Base-by-base conservation (phyloP, 192 early-diverging fungal genomes). In the Funneliformis geosporum region DNA sequence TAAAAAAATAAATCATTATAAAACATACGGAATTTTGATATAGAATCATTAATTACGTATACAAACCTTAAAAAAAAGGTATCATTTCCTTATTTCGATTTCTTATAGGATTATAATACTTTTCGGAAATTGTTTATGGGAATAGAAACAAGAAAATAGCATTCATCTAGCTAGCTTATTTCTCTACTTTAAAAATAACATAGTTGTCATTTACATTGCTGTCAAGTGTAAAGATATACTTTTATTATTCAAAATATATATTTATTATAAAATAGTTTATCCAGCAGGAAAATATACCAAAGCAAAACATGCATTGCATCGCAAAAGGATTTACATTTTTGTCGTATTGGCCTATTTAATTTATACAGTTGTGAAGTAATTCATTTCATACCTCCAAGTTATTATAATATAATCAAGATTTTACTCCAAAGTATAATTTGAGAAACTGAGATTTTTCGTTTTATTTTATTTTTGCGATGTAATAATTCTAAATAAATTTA, bases 291-390 rank as follows among this genome's bases (percentile, higher is more conserved):
- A 77, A 80, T 14, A 80, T 82, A 23, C 86, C 86, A 18, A 82
- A 40, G 81, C 64, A n/a, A 87, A 84, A 60, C 80, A 80, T 68
- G 66, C 66, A 28, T 44, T 73, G 39, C 86, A 87, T 50, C 79
- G 80, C 67, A 85, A 75, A 79, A 25, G 81, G 42, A 87, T 87
- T 69, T 87, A 85, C 46, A 81, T 80, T 43, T 70, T 70, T 33
- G 84, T 87, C 12, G 83, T 87, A 42, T 62, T 84, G 8, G 60
- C 55, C 2, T 87, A 87, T 76, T 67, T 87, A 23, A 75, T 81
- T 9, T 87, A 87, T 59, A 87, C 86, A 14, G 81, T 87, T 18
- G 28, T 47, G 84, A 85, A 28, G 86, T 81, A 25, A 81, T 84
- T 64, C n/a, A 77, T 39, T 74, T 82, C 1, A 73, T 80, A 9